These are phyloP conservation scores for Globisporangium alternatum DNA, from an alignment of 352 stramenopile genomes.

Conservation along the genomic window DNA sequence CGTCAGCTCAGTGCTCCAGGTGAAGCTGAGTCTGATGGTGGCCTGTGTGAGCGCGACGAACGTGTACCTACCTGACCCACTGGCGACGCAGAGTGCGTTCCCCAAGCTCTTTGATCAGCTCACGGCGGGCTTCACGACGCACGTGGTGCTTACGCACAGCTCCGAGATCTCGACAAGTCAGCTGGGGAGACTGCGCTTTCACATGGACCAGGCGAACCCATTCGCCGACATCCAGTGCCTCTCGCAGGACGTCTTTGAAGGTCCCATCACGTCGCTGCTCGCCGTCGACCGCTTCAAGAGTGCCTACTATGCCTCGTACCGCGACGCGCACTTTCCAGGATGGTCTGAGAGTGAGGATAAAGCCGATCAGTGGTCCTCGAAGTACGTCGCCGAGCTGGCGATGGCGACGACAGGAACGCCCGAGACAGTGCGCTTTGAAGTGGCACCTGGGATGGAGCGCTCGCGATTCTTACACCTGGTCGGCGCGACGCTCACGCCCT, in stretches of 20 bases:
- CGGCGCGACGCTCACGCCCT: constrained; percentile 45
- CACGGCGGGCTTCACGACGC: constrained; percentile 53
- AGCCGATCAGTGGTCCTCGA: constrained; percentile 10
- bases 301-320: constrained; percentile 52
- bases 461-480: constrained; percentile 52
- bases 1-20: constrained; percentile 6
- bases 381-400: constrained; percentile 29
- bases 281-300: constrained; percentile 58
- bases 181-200: constrained; percentile 58
- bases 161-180: constrained; percentile 33
- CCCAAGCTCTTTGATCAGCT: constrained; percentile 75
- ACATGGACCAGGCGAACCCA: constrained; percentile 62
- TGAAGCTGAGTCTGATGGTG: constrained; percentile 50
- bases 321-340: constrained; percentile 35
- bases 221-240: constrained; percentile 74
- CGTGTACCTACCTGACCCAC: constrained; percentile 46
- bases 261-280: constrained; percentile 47
- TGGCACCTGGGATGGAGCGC: constrained; percentile 49
- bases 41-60: constrained; percentile 52
- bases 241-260: constrained; percentile 60
- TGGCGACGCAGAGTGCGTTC: constrained; percentile 34
- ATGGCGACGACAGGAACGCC: constrained; percentile 9
- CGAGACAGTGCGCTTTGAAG: constrained; percentile 41
- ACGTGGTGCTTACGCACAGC: constrained; percentile 58
- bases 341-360: constrained; percentile 29